Conservation (phyloP, 352 stramenopile genomes). For the Lagenidium giganteum region DNA sequence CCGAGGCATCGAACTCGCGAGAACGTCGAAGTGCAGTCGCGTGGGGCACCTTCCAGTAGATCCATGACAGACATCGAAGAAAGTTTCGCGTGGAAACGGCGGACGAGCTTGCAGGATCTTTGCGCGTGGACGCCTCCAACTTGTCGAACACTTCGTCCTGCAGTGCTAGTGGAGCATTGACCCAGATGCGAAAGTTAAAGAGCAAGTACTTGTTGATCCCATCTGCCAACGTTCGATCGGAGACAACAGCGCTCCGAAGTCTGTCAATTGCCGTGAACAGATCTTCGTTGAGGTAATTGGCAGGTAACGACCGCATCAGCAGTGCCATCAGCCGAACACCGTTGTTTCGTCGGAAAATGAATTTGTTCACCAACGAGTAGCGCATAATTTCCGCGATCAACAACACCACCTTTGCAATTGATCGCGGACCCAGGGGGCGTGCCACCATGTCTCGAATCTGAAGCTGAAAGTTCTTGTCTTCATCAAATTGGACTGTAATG, state of each 20-base stretch:
- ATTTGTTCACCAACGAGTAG: constrained; percentile 73
- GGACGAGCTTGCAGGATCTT: constrained; percentile 52
- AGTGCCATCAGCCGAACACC: constrained; percentile 53
- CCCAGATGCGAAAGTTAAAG: constrained; percentile 74
- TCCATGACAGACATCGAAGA: constrained; percentile 64
- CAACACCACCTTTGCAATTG: constrained; percentile 56
- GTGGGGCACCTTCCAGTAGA: constrained; percentile 48
- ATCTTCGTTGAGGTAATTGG: constrained; percentile 47
- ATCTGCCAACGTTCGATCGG: constrained; percentile 55
- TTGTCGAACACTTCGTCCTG: constrained; percentile 68
- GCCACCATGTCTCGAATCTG: constrained; percentile 58
- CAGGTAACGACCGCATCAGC: constrained; percentile 47
- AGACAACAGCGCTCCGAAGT: constrained; percentile 52
- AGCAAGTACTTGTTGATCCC: constrained; percentile 70
- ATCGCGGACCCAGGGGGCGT: constrained; percentile 49
- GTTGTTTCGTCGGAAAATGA: constrained; percentile 67
- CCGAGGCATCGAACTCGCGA: constrained; percentile 26
- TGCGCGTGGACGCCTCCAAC: constrained; percentile 61
- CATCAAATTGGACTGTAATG: constrained; percentile 45
- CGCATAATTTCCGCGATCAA: constrained; percentile 70
- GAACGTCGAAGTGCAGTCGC: constrained; percentile 38
- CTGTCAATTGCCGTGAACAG: constrained; percentile 54
- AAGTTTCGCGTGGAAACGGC: constrained; percentile 61
- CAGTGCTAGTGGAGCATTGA: constrained; percentile 55
- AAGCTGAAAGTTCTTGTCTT: constrained; percentile 50